Conservation (phyloP, 768 basidiomycete species). For the Boletus vermiculosoides region DNA sequence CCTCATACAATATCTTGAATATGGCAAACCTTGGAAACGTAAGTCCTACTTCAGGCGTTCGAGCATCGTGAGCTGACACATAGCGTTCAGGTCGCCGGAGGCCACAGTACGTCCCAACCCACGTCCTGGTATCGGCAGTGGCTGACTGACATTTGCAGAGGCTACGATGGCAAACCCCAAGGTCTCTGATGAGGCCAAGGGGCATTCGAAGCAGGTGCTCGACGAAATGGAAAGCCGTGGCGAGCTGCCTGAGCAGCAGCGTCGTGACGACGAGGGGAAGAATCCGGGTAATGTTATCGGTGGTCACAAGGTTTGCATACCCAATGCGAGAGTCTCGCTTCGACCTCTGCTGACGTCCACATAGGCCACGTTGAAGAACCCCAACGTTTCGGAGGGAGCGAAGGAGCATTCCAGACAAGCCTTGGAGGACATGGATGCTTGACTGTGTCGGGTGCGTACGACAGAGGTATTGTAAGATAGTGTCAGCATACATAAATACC, state of each 20-base stretch:
- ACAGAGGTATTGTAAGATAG: constrained; percentile 9
- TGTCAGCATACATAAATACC: neutral
- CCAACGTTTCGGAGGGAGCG: constrained; percentile 17
- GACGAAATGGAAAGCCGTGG: constrained; percentile 19
- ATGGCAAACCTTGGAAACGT: constrained; percentile 24
- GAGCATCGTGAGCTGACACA: neutral
- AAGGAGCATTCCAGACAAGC: constrained; percentile 15
- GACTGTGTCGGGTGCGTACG: neutral
- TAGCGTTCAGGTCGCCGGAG: constrained; percentile 12
- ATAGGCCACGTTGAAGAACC: constrained; percentile 26
- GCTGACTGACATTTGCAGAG: constrained; percentile 13
- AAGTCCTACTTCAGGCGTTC: neutral
- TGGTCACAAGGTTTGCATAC: constrained; percentile 18
- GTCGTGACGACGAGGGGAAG: constrained; percentile 1
- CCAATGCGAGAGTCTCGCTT: neutral
- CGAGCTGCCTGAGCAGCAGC: constrained; percentile 17
- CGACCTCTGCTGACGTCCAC: neutral
- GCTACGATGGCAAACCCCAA: constrained; percentile 28
- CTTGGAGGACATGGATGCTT: constrained; percentile 7
- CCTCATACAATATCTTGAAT: neutral
- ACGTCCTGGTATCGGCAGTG: neutral
- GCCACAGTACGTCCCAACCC: constrained; percentile 8
- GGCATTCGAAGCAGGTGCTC: constrained; percentile 24
- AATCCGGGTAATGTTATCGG: constrained; percentile 21
- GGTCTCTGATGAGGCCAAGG: constrained; percentile 23